These are phyloP conservation scores for Citrullus colocynthis DNA, from an alignment of 306 rosid species.

Conservation along the genomic window DNA sequence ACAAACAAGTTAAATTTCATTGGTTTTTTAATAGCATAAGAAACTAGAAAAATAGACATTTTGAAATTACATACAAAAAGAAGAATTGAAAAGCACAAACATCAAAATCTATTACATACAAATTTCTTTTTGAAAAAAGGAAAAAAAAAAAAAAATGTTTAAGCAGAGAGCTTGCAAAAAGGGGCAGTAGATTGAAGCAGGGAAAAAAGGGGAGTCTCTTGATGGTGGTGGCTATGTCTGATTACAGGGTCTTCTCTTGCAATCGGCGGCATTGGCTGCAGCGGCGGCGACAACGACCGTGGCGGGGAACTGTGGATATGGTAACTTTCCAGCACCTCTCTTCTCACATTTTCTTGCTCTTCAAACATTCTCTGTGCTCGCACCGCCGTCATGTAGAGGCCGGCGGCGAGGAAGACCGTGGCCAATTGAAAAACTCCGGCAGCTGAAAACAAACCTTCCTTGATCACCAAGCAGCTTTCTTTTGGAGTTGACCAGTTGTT, in stretches of 20 bases:
- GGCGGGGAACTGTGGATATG: conserved; percentile 56
- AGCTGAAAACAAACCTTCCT: conserved; percentile 58
- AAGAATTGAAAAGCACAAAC: no score
- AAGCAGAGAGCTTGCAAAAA: conserved; percentile 23
- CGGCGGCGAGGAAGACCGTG: conserved; percentile 64
- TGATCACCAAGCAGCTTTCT: conserved; percentile 33
- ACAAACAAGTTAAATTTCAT: no score
- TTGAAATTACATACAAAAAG: no score
- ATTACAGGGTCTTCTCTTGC: conserved; percentile 52
- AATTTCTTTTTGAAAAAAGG: background rate
- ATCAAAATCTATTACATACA: background rate
- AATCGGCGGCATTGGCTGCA: conserved; percentile 22
- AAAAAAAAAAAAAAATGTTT: background rate
- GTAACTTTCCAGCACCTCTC: conserved; percentile 46
- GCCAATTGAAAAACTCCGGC: conserved; percentile 67
- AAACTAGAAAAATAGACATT: no score
- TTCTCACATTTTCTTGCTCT: conserved; percentile 32
- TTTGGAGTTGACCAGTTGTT: conserved; percentile 60
- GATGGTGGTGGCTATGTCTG: conserved; percentile 16
- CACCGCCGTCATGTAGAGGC: conserved; percentile 53
- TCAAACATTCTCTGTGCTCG: conserved; percentile 44
- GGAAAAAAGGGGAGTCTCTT: conserved; percentile 1
- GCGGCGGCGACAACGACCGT: conserved; percentile 28
- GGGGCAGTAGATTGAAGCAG: conserved; percentile 29
- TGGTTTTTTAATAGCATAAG: no score